Evolutionary conservation across 148 eudicot species (phyloP).

Genomic region (Heliosperma pusillum): DNA sequence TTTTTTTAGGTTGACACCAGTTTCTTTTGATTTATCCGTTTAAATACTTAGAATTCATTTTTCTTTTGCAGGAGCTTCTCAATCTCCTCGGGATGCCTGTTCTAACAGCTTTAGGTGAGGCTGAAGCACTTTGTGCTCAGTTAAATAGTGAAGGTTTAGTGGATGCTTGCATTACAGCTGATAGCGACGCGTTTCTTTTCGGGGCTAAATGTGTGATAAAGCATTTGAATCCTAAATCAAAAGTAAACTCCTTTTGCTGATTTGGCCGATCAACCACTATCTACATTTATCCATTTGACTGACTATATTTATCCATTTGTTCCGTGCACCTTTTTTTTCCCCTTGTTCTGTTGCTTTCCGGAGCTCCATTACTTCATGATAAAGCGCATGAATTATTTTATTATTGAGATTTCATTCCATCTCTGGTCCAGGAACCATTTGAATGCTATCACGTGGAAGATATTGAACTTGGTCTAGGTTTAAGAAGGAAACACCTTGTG

Average conservation of each 20-base stretch:
- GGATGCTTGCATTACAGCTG: constrained; percentile 94
- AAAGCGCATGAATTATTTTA: not conserved
- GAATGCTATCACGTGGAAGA: constrained; percentile 83
- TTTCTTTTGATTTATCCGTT: not conserved
- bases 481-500: constrained; percentile 83
- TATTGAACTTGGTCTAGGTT: constrained; percentile 70
- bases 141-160: constrained; percentile 74
- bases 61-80: constrained; percentile 62
- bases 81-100: constrained; percentile 88
- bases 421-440: constrained; percentile 66
- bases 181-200: constrained; percentile 85
- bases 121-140: constrained; percentile 94
- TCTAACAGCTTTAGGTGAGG: constrained; percentile 75
- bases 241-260: constrained; percentile 34
- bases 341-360: not conserved
- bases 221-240: constrained; percentile 59
- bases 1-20: not conserved
- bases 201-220: constrained; percentile 86
- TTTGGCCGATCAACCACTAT: not conserved
- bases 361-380: not conserved
- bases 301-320: not conserved
- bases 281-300: not conserved
- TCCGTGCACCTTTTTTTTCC: not conserved
- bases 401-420: constrained; percentile 9
- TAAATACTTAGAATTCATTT: not conserved